phyloP scores from a whole-genome alignment of 495 filamentous ascomycete species.

The Opeltia flavorubescens region DNA sequence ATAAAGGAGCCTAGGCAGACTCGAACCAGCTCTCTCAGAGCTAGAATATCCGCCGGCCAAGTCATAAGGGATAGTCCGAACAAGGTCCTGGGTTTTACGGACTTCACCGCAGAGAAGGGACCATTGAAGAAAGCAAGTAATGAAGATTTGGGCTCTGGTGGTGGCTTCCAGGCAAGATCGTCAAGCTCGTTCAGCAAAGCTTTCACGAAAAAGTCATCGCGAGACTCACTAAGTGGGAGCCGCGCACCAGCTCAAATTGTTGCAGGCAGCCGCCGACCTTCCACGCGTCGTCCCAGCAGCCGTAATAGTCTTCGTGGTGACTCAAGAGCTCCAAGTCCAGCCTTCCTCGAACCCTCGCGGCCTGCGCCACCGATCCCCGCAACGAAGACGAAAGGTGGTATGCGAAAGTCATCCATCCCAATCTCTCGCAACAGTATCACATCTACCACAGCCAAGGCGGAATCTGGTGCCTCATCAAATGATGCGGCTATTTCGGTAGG shows the following conservation, averaged over 20 bases:
- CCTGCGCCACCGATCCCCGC: slow-evolving; percentile 1
- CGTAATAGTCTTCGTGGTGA: slow-evolving; percentile 11
- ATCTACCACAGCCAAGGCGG: no score
- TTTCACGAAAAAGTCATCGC: slow-evolving; percentile 8
- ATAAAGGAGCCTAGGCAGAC: slow-evolving; percentile 13
- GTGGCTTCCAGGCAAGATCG: background rate
- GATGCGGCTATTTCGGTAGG: no score
- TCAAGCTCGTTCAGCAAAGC: background rate
- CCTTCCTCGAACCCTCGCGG: slow-evolving; percentile 1
- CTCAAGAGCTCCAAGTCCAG: slow-evolving; percentile 3
- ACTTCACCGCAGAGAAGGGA: slow-evolving; percentile 4
- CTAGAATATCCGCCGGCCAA: slow-evolving; percentile 15
- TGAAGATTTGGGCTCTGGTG: slow-evolving; percentile 5
- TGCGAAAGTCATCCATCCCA: background rate
- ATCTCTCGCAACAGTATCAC: background rate
- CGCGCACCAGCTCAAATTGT: slow-evolving; percentile 15
- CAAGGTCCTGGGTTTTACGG: slow-evolving; percentile 10
- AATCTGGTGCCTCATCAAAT: background rate
- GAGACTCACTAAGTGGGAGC: slow-evolving; percentile 10
- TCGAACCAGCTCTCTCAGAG: slow-evolving; percentile 15
- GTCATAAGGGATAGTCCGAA: slow-evolving; percentile 5
- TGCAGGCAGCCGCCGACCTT: slow-evolving; percentile 14
- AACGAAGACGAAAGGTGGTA: background rate
- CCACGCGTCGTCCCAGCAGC: slow-evolving; percentile 12
- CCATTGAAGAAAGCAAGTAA: background rate